Base-by-base conservation (phyloP, 2,329 filamentous ascomycete genomes). In the Phoma sp. region DNA sequence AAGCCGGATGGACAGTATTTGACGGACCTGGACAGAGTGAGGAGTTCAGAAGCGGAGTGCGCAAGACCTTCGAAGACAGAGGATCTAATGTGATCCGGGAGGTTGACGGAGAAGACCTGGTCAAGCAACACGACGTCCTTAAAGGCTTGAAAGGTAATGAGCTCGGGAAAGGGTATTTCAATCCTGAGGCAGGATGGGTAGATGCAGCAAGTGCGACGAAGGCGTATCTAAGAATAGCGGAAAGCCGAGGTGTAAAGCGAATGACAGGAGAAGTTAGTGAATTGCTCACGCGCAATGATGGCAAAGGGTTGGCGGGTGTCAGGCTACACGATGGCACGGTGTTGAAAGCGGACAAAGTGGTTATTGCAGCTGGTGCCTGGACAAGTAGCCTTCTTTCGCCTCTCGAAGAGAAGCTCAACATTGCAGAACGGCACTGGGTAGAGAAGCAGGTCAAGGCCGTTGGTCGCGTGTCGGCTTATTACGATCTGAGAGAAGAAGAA, bases 1-100 rank as follows among this genome's bases (percentile, higher is more conserved):
- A 83, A 64, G 83, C 80, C 0, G 86, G 86, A 0, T 83, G 86
- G 73, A 79, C 85, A 50, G 83, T 67, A 78, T 74, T 80, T 84
- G 64, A 82, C 79, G 58, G 58, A 1, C 77, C 81, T 38, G 77
- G 74, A 30, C 42, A 36, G 4, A 75, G 65, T 2, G 75, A 77
- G 51, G 75, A 80, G 40, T 77, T 83, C 52, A 79, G 80, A 2
- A 74, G 78, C 33, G 74, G 80, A 0, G 84, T 87, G 35, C 75
- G 82, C 10, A 69, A 78, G 55, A 84, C 86, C 52, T 84, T 86
- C 65, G 73, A 76, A 54, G 75, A 78, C 22, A 51, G 66, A 23
- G 67, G 66, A 3, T 67, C 71, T 4, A 72, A 79, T 25, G 76
- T 86, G 44, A 70, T 75, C 1, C 52, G 51, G n/a, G 59, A 62